Base-by-base conservation (phyloP, 768 basidiomycete species). In the Naganishia vaughanmartiniae region DNA sequence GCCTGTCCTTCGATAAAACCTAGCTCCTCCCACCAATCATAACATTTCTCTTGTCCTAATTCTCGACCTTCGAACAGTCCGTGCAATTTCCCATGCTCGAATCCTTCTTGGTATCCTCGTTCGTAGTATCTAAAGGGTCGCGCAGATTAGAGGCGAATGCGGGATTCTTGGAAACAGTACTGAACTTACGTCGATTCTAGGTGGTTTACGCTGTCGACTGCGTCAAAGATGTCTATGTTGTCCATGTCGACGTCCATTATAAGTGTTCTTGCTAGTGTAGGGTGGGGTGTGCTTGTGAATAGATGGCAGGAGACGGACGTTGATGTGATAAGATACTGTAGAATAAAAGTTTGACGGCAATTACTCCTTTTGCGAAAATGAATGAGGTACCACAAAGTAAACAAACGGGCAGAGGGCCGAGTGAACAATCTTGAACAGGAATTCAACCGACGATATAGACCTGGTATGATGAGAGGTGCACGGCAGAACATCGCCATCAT, bases 1-100 rank as follows among this genome's bases (percentile, higher is more conserved):
- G 92, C 92, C 74, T 90, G 89, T 6, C 93, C 95, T 75, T 94
- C 87, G 79, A 94, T 94, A 76, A 89, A 97, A 1, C 91, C 93
- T 15, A 99, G 85, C 80, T 99, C 95, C 80, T 97, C 94, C 93
- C 93, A 97, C 82, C 96, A 88, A 81, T 95, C 93, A 80, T 89
- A 97, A 0, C 90, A 91, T 75, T 95, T 93, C 75, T 92, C 89
- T 67, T 88, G 85, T 1, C 93, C 95, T 21, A 97, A 85, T 0
- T 90, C 89, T 17, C 93, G 85, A 11, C 95, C 95, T 80, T 99
- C 93, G 72, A 93, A 92, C 30, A 91, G 81, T 1, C 95, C 93
- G 75, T 95, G 93, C 7, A 93, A 87, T 48, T 88, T 85, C 0
- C 95, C 95, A 79, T 97, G 95, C 0, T 84, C 87, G 77, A 86